These are phyloP conservation scores for Mallotus repandus DNA, from an alignment of 441 rosid genomes.

Conservation along the genomic window DNA sequence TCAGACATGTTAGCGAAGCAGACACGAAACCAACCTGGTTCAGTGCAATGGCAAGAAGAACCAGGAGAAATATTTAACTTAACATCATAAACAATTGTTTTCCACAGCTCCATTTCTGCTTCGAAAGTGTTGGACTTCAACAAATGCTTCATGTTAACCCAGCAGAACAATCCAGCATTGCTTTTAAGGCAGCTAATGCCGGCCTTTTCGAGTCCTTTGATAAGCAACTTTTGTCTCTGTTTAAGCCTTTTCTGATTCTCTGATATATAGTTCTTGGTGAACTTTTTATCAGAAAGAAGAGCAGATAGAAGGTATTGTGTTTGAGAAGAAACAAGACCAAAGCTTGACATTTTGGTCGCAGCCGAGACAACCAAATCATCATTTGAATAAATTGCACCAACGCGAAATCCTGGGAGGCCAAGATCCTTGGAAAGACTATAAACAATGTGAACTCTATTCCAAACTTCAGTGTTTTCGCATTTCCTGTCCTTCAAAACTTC, in stretches of 20 bases:
- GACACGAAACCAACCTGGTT: constrained; percentile 93
- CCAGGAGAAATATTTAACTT: constrained; percentile 88
- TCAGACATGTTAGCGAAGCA: constrained; percentile 95
- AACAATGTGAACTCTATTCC: constrained; percentile 72
- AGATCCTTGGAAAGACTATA: constrained; percentile 89
- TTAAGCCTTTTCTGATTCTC: constrained; percentile 73
- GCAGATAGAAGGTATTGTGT: constrained; percentile 83
- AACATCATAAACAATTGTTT: constrained; percentile 78
- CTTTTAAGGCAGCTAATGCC: constrained; percentile 67
- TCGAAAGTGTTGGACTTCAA: constrained; percentile 65
- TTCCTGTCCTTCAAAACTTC: constrained; percentile 63
- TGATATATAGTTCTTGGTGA: constrained; percentile 61
- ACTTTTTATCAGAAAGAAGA: constrained; percentile 77
- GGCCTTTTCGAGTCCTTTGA: constrained; percentile 70
- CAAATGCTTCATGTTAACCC: constrained; percentile 94
- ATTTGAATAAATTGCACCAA: constrained; percentile 89
- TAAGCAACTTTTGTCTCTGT: constrained; percentile 50
- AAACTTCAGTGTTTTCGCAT: constrained; percentile 46
- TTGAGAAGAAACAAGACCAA: constrained; percentile 91
- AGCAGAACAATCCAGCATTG: constrained; percentile 85
- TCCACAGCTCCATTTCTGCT: constrained; percentile 90
- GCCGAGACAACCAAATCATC: constrained; percentile 68
- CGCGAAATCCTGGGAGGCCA: constrained; percentile 95
- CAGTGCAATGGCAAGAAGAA: constrained; percentile 84
- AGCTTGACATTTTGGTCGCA: constrained; percentile 97